Base-by-base conservation (phyloP, 139 green algal species). In the Pycnococcus provasolii region DNA sequence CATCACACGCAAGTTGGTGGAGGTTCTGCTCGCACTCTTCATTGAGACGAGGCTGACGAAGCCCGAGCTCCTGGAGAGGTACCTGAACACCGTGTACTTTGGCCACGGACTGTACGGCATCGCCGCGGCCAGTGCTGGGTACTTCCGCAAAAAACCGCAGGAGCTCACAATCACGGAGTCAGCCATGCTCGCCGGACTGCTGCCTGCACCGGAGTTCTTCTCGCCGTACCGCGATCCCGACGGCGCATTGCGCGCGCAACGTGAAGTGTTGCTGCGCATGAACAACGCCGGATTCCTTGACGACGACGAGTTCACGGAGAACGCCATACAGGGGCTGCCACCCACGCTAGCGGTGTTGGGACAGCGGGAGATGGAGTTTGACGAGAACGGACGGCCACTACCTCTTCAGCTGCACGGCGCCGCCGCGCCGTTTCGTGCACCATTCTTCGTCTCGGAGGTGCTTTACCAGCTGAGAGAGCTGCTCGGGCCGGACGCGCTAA, bases 361-460 rank as follows among this genome's bases (percentile, higher is more conserved):
- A 13, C 42, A 9, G 7, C 37, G 13, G 7, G 58, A 48, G 11
- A 47, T 64, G 58, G n/a, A 53, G 58, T 50, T 8, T 4, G 13
- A 8, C 8, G 6, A 26, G 53, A 6, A 6, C 41, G 6, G 53
- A 60, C 4, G 53, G 53, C 7, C 4, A 6, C 6, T 15, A 60
- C 53, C 4, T 5, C 41, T 60, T 15, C 6, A 60, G 53, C 4
- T 60, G 37, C 58, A 39, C 42, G 42, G 42, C 42, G 11, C 4
- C 7, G 13, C 42, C 8, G 58, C 63, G 1, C 80, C 80, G 39
- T 85, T 73, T 57, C 64, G 76, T 4, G 80, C 80, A 3, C 80
- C 80, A 2, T 86, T 71, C 52, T 85, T 86, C 58, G 79, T 86
- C 53, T 72, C 57, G 42, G 72, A 86, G 70, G 80, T 80, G 11